phyloP scores from a whole-genome alignment of 2,329 filamentous ascomycete genomes.

The Fusarium albidum region DNA sequence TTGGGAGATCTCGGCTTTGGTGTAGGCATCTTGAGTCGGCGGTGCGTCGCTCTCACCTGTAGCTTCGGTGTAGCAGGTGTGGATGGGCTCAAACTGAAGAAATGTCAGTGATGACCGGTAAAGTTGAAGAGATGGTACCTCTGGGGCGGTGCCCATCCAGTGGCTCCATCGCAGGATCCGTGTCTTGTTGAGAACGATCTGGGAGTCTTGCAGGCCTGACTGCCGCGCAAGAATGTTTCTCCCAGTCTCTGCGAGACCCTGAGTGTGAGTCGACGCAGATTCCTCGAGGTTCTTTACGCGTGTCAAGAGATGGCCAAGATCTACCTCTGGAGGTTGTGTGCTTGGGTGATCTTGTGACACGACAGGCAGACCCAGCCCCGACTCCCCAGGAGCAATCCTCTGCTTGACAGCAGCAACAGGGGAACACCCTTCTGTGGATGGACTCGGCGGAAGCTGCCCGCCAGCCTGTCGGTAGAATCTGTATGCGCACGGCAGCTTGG shows the following conservation, averaged over 20 bases:
- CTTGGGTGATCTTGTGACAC: neutral
- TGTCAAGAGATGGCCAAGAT: neutral
- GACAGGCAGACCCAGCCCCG: neutral
- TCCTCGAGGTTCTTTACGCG: conserved; percentile 1
- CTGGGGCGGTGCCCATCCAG: conserved; percentile 4
- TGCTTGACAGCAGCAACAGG: neutral
- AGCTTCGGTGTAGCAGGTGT: neutral
- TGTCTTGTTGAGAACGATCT: conserved; percentile 8
- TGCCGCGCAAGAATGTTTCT: conserved; percentile 1
- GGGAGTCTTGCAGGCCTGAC: conserved; percentile 1
- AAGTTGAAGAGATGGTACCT: neutral
- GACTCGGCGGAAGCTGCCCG: neutral
- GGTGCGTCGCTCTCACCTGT: neutral
- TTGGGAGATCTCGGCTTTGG: neutral
- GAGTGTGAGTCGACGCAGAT: neutral
- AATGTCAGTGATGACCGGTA: neutral
- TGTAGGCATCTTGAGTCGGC: neutral
- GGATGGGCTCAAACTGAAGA: conserved; percentile 1
- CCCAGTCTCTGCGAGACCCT: neutral
- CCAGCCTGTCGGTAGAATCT: neutral
- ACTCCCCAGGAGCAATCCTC: neutral
- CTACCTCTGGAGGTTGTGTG: neutral
- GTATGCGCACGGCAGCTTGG: conserved; percentile 3
- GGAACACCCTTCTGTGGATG: neutral
- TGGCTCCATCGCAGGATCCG: conserved; percentile 6